Evolutionary conservation across 306 rosid genomes (phyloP).

Genomic region (Coriaria nepalensis): DNA sequence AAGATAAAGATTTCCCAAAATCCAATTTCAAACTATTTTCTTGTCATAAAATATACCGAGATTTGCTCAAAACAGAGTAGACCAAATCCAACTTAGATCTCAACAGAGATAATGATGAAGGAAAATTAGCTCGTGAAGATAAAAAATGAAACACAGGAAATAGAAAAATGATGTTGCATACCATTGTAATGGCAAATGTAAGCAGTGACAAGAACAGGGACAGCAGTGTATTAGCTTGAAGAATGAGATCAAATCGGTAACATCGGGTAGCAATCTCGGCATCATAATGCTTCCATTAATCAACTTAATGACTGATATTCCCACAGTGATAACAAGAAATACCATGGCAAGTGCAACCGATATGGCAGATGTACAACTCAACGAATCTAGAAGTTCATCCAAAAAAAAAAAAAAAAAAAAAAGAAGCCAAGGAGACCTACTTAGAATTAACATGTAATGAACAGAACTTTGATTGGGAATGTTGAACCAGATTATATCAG

Average conservation of each 20-base stretch:
- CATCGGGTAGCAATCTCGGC: constrained; percentile 23
- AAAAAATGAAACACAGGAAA: constrained; percentile 2
- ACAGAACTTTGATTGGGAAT: too few relatives aligned
- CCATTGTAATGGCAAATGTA: constrained; percentile 38
- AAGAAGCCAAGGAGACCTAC: neutral
- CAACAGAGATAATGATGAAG: constrained; percentile 4
- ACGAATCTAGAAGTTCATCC: constrained; percentile 18
- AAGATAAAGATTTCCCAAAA: too few relatives aligned
- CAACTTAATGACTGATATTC: constrained; percentile 21
- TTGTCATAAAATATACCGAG: too few relatives aligned
- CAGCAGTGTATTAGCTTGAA: constrained; percentile 21
- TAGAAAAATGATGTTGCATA: constrained; percentile 6
- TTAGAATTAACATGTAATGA: neutral
- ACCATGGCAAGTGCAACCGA: constrained; percentile 30
- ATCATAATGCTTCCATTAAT: constrained; percentile 19
- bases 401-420: constrained; percentile 5
- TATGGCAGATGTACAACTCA: constrained; percentile 22
- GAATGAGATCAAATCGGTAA: constrained; percentile 21
- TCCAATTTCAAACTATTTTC: too few relatives aligned
- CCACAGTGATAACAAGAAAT: constrained; percentile 23
- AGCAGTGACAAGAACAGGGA: constrained; percentile 27
- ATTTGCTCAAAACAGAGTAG: too few relatives aligned
- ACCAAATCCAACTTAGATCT: too few relatives aligned
- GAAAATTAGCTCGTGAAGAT: neutral
- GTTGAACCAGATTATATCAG: too few relatives aligned